Percentiles rank a stretch among this genome's conserved stretches.
These are phyloP conservation scores for Ampelomyces quisqualis DNA, from an alignment of 2,329 filamentous ascomycete genomes.

Conservation along the genomic window DNA sequence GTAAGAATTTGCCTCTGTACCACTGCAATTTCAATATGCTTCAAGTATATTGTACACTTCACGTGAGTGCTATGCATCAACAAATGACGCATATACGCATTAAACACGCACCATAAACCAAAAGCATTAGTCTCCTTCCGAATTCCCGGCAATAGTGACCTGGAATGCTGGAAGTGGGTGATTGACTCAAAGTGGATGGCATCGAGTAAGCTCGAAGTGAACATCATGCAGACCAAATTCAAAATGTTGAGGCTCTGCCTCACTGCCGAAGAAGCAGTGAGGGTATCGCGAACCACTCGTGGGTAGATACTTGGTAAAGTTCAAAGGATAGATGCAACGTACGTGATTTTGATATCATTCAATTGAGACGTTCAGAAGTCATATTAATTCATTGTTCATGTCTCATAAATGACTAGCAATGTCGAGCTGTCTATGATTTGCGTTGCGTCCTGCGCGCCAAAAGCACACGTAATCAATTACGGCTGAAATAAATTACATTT, in stretches of 20 bases:
- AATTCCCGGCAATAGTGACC: too few species aligned
- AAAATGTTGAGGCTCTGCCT: constrained; percentile 1
- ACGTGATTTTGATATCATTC: too few species aligned
- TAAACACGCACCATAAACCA: too few species aligned
- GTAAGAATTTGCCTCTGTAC: too few species aligned
- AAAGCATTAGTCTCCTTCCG: too few species aligned
- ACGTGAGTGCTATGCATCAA: too few species aligned
- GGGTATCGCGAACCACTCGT: background rate
- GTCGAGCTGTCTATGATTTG: background rate
- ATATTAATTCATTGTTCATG: background rate
- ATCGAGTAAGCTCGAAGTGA: background rate
- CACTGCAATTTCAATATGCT: too few species aligned
- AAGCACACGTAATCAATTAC: background rate
- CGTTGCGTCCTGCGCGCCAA: background rate
- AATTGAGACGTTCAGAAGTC: too few species aligned
- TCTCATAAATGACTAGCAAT: background rate
- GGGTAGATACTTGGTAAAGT: background rate
- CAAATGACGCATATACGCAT: too few species aligned
- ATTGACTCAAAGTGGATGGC: background rate
- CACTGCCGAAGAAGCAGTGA: background rate
- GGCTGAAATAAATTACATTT: background rate
- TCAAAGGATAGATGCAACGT: background rate
- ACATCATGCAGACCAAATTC: too few species aligned
- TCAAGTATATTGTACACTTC: too few species aligned
- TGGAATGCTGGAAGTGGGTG: too few species aligned